Evolutionary conservation across 1,284 basidiomycete species (phyloP).

Genomic region (Fomitopsis palustris): DNA sequence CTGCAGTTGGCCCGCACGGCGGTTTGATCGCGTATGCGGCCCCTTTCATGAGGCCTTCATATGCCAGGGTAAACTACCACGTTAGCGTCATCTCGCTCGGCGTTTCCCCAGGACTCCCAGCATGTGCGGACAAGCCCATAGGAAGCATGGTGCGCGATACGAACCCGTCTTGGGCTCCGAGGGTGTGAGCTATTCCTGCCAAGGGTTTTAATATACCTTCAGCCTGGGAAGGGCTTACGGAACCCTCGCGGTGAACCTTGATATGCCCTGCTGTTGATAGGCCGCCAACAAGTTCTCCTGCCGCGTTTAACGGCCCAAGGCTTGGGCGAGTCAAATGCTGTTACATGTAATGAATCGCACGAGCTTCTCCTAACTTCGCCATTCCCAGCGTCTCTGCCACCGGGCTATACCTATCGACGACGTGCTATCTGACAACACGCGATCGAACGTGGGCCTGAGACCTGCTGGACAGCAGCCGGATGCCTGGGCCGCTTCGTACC

Average conservation of each 20-base stretch:
- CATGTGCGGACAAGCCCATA: background rate
- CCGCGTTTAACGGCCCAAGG: background rate
- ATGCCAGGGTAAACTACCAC: background rate
- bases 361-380: background rate
- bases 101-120: background rate
- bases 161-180: background rate
- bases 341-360: background rate
- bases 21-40: background rate
- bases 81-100: background rate
- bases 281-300: background rate
- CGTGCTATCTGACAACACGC: background rate
- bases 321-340: background rate
- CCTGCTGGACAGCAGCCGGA: background rate
- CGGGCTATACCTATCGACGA: background rate
- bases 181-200: slow-evolving; percentile 1
- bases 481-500: background rate
- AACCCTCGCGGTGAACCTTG: background rate
- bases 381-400: background rate
- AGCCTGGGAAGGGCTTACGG: background rate
- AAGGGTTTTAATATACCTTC: background rate
- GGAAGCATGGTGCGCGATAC: background rate
- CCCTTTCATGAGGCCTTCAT: background rate
- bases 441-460: background rate
- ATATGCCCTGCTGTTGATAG: background rate
- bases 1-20: background rate